A percentile compares a stretch with the other conserved stretches of the same genome.
Evolutionary conservation across 2,329 filamentous ascomycete species (phyloP).

Genomic region (Boeremia exigua): DNA sequence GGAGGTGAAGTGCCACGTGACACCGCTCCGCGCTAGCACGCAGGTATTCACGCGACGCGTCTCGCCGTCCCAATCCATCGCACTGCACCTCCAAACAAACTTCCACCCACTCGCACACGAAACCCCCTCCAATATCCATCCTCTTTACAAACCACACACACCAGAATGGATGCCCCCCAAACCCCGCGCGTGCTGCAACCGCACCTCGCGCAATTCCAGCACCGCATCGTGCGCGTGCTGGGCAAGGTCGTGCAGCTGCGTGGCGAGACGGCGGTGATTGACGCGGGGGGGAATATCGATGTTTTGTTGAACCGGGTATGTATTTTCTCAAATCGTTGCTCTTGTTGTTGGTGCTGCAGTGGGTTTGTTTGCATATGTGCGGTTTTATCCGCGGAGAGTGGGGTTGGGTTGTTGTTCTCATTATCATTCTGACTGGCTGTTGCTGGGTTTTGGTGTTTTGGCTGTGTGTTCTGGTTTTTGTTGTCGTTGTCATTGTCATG

Average conservation of each 20-base stretch:
- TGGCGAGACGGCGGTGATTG: constrained; percentile 80
- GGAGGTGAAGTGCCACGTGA: constrained; percentile 5
- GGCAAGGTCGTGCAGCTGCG: constrained; percentile 84
- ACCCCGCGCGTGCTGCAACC: constrained; percentile 83
- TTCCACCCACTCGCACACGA: too few species aligned
- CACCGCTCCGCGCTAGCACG: background rate
- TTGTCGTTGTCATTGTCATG: too few species aligned
- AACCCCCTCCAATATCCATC: too few species aligned
- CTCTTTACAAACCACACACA: background rate
- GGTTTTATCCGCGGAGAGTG: background rate
- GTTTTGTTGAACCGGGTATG: constrained; percentile 73
- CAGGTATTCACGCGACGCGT: constrained; percentile 20
- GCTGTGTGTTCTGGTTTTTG: too few species aligned
- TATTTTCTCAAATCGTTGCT: too few species aligned
- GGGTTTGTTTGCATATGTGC: too few species aligned
- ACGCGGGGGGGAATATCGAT: constrained; percentile 78
- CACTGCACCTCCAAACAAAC: too few species aligned
- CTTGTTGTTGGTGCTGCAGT: too few species aligned
- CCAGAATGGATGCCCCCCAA: constrained; percentile 42
- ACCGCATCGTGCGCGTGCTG: constrained; percentile 79
- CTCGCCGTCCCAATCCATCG: too few species aligned
- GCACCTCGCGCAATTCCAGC: constrained; percentile 76
- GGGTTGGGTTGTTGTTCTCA: too few species aligned
- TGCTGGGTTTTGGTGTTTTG: too few species aligned
- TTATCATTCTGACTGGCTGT: too few species aligned